These are phyloP conservation scores for Takakia lepidozioides DNA, from an alignment of 225 moss, liverwort and hornwort genomes.

Conservation along the genomic window DNA sequence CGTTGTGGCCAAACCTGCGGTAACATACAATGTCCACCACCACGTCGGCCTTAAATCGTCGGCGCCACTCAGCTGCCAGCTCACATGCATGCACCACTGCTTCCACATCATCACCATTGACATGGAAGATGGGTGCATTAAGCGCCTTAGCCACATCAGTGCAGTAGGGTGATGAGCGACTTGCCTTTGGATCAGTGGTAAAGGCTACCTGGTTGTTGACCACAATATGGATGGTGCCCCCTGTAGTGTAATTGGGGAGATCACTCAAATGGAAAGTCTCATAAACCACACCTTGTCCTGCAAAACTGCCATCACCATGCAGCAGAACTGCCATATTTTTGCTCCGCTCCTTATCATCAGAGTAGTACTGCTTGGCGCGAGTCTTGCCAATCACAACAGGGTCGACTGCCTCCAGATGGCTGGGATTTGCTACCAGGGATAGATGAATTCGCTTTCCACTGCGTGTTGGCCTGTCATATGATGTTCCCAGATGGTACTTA, in stretches of 20 bases:
- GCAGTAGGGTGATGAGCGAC: slow-evolving; percentile 95
- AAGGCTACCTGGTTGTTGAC: slow-evolving; percentile 99
- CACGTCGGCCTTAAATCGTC: slow-evolving; percentile 80
- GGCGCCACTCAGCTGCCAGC: slow-evolving; percentile 92
- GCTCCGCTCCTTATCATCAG: slow-evolving; percentile 61
- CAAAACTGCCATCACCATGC: slow-evolving; percentile 96
- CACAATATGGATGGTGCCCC: slow-evolving; percentile 94
- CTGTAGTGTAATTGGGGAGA: slow-evolving; percentile 83
- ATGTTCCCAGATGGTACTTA: slow-evolving; percentile 96
- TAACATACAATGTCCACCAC: slow-evolving; percentile 98
- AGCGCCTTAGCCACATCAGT: slow-evolving; percentile 98
- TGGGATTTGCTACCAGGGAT: slow-evolving; percentile 93
- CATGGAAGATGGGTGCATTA: slow-evolving; percentile 94
- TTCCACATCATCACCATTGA: slow-evolving; percentile 98
- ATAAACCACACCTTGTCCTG: slow-evolving; percentile 94
- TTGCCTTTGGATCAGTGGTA: slow-evolving; percentile 97
- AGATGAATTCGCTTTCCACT: slow-evolving; percentile 86
- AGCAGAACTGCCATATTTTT: slow-evolving; percentile 87
- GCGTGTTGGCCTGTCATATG: slow-evolving; percentile 84
- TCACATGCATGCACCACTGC: slow-evolving; percentile 93
- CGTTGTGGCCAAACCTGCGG: slow-evolving; percentile 95
- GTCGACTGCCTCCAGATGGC: slow-evolving; percentile 93
- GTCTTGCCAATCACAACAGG: slow-evolving; percentile 97
- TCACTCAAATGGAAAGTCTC: slow-evolving; percentile 93
- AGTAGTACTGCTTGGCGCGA: slow-evolving; percentile 89